These are phyloP conservation scores for Astraeus odoratus DNA, from an alignment of 768 basidiomycete genomes.

Conservation along the genomic window DNA sequence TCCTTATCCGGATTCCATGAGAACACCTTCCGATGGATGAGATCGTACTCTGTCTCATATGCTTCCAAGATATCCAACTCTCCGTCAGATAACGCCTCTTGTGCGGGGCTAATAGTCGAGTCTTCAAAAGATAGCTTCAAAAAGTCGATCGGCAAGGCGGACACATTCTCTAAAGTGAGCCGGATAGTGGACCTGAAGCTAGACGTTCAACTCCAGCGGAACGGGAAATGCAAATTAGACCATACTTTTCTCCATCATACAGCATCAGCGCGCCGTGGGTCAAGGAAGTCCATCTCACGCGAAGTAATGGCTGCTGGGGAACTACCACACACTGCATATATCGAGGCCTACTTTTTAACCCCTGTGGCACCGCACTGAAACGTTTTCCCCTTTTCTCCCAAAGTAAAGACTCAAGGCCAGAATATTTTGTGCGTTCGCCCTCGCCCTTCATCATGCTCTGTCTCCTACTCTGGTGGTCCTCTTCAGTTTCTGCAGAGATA, in stretches of 20 bases:
- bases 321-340: conserved; percentile 83
- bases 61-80: conserved; percentile 76
- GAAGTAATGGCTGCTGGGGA: conserved; percentile 79
- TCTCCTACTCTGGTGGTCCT: conserved; percentile 48
- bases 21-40: conserved; percentile 74
- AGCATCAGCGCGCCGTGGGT: conserved; percentile 94
- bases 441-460: conserved; percentile 61
- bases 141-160: conserved; percentile 76
- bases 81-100: conserved; percentile 72
- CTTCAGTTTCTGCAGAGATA: conserved; percentile 63
- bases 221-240: conserved; percentile 17
- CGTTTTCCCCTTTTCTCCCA: conserved; percentile 49
- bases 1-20: conserved; percentile 52
- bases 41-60: conserved; percentile 85
- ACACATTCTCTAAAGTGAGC: conserved; percentile 87
- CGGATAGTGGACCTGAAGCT: conserved; percentile 67
- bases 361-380: conserved; percentile 19
- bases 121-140: conserved; percentile 85
- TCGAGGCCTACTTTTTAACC: conserved; percentile 26
- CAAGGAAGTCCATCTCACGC: conserved; percentile 81
- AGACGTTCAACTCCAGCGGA: conserved; percentile 7
- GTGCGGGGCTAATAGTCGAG: conserved; percentile 73
- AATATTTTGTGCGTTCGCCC: conserved; percentile 61
- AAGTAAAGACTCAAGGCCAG: conserved; percentile 64
- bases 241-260: conserved; percentile 86